These are phyloP conservation scores for Hypoxylon trugodes DNA, from an alignment of 495 filamentous ascomycete species.

Conservation along the genomic window DNA sequence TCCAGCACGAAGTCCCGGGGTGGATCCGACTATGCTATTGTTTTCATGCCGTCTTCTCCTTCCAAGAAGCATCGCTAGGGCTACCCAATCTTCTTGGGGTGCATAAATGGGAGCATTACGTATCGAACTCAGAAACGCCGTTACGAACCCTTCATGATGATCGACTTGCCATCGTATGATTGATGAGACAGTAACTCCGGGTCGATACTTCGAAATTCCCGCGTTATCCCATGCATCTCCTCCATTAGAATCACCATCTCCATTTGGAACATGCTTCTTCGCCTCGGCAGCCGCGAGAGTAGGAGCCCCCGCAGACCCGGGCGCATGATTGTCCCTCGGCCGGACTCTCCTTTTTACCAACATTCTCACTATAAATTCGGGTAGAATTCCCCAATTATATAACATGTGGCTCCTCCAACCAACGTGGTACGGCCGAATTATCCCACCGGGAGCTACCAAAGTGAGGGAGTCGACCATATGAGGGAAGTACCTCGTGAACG, in stretches of 20 bases:
- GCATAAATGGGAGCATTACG: conserved; percentile 58
- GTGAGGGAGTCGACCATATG: conserved; percentile 70
- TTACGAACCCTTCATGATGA: conserved; percentile 61
- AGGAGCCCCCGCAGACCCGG: conserved; percentile 34
- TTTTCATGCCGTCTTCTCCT: conserved; percentile 45
- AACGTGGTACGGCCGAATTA: conserved; percentile 72
- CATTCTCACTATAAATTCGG: conserved; percentile 61
- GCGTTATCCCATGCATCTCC: conserved; percentile 52
- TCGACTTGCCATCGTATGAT: conserved; percentile 63
- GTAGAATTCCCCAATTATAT: conserved; percentile 66
- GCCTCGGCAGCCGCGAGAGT: conserved; percentile 24
- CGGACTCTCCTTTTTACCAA: conserved; percentile 65
- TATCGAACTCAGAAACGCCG: conserved; percentile 60
- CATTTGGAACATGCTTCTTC: conserved; percentile 42
- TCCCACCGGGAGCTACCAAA: conserved; percentile 77
- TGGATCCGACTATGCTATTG: conserved; percentile 7
- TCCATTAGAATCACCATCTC: conserved; percentile 47
- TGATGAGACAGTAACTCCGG: conserved; percentile 46
- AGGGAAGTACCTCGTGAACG: conserved; percentile 78
- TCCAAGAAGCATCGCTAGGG: conserved; percentile 60
- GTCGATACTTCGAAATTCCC: conserved; percentile 48
- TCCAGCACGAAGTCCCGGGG: conserved; percentile 53
- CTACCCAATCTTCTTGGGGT: conserved; percentile 63
- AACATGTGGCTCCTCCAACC: conserved; percentile 66
- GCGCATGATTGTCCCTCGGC: conserved; percentile 35